Percentiles rank a stretch among this genome's conserved stretches.
phyloP scores from a whole-genome alignment of 179 eudicot genomes.

The Corrigiola litoralis region DNA sequence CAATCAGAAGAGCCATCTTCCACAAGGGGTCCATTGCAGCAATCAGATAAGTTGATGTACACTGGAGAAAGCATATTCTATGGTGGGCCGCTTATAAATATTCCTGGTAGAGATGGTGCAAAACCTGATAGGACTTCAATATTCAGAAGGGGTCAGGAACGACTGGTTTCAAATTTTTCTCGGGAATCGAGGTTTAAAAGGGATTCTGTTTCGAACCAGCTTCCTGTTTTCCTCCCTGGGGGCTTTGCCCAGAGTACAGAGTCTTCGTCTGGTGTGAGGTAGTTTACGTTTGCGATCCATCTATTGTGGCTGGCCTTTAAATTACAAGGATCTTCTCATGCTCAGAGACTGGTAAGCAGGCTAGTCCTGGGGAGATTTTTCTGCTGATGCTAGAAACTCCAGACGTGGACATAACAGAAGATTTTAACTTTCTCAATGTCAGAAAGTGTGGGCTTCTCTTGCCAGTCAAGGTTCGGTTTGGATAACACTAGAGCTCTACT shows the following conservation, averaged over 20 bases:
- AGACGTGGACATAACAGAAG: slow-evolving; percentile 1
- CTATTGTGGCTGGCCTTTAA: background rate
- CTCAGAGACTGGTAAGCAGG: background rate
- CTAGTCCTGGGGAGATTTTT: slow-evolving; percentile 3
- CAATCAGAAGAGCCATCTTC: slow-evolving; percentile 42
- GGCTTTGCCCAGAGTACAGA: slow-evolving; percentile 24
- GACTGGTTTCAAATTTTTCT: slow-evolving; percentile 35
- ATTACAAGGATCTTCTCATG: background rate
- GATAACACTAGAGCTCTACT: slow-evolving; percentile 12
- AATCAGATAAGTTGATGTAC: slow-evolving; percentile 63
- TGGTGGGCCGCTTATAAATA: slow-evolving; percentile 78
- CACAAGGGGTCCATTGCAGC: slow-evolving; percentile 35
- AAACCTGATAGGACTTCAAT: slow-evolving; percentile 43
- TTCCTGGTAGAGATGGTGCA: slow-evolving; percentile 39
- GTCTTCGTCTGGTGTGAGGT: slow-evolving; percentile 29
- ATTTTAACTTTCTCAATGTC: background rate
- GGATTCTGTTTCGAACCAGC: slow-evolving; percentile 77
- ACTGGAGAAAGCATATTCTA: slow-evolving; percentile 81
- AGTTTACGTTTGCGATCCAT: background rate
- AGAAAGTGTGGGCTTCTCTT: background rate
- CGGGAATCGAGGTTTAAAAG: slow-evolving; percentile 70
- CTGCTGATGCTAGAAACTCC: slow-evolving; percentile 1
- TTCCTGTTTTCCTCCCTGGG: slow-evolving; percentile 76
- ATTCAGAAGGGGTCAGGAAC: slow-evolving; percentile 54
- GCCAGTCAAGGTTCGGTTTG: background rate